These are phyloP conservation scores for Pilatotrama ljubarskyi DNA, from an alignment of 768 basidiomycete genomes.

Conservation along the genomic window DNA sequence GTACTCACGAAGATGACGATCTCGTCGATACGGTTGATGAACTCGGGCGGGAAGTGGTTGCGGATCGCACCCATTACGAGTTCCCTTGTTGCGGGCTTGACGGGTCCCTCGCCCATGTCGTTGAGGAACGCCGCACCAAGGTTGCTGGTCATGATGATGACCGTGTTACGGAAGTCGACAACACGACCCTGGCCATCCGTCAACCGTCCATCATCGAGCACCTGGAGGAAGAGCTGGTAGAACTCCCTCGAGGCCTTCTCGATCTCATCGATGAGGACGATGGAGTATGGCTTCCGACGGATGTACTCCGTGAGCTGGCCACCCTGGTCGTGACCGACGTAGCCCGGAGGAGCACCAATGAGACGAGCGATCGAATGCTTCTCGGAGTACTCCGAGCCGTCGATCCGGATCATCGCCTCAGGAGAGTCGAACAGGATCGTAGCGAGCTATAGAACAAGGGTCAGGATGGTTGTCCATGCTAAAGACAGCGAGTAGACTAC, in stretches of 20 bases:
- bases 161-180: conserved; percentile 86
- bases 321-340: conserved; percentile 88
- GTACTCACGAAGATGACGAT: conserved; percentile 68
- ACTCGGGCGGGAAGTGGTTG: conserved; percentile 88
- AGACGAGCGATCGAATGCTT: conserved; percentile 73
- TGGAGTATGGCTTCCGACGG: conserved; percentile 86
- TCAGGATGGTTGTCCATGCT: conserved; percentile 4
- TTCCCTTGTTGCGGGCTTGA: conserved; percentile 57
- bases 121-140: conserved; percentile 77
- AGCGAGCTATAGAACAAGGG: conserved; percentile 61
- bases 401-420: conserved; percentile 90
- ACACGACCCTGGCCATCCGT: conserved; percentile 93
- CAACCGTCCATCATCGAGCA: conserved; percentile 88
- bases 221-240: conserved; percentile 74
- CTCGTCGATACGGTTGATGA: conserved; percentile 88
- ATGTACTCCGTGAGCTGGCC: conserved; percentile 94
- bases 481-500: conserved; percentile 28
- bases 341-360: conserved; percentile 79
- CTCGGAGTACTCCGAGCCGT: conserved; percentile 92
- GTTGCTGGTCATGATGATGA: conserved; percentile 95
- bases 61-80: conserved; percentile 81
- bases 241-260: conserved; percentile 87
- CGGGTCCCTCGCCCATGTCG: conserved; percentile 71
- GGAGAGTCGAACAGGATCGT: conserved; percentile 87
- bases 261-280: conserved; percentile 84